A percentile compares a stretch with the other conserved stretches of the same genome.
Evolutionary conservation across 2,329 filamentous ascomycete species (phyloP).

Genomic region (Cladosporium sp.): DNA sequence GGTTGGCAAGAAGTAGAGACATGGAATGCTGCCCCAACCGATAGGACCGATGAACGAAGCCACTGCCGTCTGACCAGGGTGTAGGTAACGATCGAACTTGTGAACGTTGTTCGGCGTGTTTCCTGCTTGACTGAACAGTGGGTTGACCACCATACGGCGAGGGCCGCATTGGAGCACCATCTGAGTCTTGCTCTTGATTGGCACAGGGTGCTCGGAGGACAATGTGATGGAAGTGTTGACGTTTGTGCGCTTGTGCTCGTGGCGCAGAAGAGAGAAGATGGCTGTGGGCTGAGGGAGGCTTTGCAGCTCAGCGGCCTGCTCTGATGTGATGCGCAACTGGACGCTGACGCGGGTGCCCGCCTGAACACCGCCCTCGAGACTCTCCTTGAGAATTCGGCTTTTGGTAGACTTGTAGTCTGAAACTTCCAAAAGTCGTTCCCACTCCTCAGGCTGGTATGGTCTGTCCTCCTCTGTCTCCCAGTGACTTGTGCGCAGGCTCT

Average conservation of each 20-base stretch:
- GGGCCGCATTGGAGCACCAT: conserved; percentile 89
- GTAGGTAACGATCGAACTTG: conserved; percentile 90
- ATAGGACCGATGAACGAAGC: conserved; percentile 88
- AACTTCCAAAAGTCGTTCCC: conserved; percentile 80
- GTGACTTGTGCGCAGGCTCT: conserved; percentile 80
- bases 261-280: conserved; percentile 82
- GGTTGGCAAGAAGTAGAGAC: conserved; percentile 75
- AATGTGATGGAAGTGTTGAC: conserved; percentile 89
- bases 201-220: conserved; percentile 70
- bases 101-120: conserved; percentile 95
- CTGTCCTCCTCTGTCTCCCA: conserved; percentile 91
- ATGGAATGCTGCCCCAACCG: conserved; percentile 88
- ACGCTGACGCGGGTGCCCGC: conserved; percentile 82
- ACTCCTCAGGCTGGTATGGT: conserved; percentile 84
- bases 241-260: conserved; percentile 91
- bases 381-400: conserved; percentile 74
- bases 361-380: conserved; percentile 81
- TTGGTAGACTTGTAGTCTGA: conserved; percentile 86
- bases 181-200: conserved; percentile 89
- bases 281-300: conserved; percentile 63
- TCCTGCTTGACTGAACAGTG: conserved; percentile 84
- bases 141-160: conserved; percentile 82
- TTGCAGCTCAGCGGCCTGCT: conserved; percentile 52
- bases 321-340: conserved; percentile 60
- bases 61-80: conserved; percentile 85